Evolutionary conservation across 2,329 filamentous ascomycete species (phyloP), one percentile per base, ranked within the genome.

Genomic region (Claviceps monticola): DNA sequence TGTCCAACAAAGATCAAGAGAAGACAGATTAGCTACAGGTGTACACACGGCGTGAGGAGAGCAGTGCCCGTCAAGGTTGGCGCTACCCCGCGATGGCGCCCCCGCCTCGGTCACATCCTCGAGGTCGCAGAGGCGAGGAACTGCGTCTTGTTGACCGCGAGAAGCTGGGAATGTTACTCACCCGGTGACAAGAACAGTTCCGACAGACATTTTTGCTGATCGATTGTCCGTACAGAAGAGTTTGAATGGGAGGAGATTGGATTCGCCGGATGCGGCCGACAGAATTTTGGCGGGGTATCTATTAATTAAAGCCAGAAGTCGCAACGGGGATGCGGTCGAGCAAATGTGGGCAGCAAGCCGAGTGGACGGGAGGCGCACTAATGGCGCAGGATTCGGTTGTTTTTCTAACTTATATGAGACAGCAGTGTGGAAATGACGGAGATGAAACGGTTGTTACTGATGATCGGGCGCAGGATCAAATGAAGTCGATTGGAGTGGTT

Each of bases 181-280:
- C 90, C 90, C 90, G 63, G 90, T 90, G 66, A 96, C 82, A 64
- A 96, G 80, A 66, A 95, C 88, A 56, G 89, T 93, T 74, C 88
- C 88, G 60, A 86, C 78, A 67, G 84, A 71, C 88, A 94, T 94
- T 57, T 57, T 73, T 60, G 41, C 17, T 34, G 34, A 49, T 41
- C 6, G 36, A 45, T 34, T 48, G 38, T 50, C 23, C 29, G 36
- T 17, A 23, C 23, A n/a, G 29, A n/a, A 36, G 17, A 16, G n/a
- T 19, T 41, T 37, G 29, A 51, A 38, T 13, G 19, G 47, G 17
- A 49, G n/a, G 39, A 21, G 42, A 46, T 34, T 51, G 52, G 54
- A 54, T 57, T 56, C 11, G 1, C 29, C 29, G 29, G 29, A 52
- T 53, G 29, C 34, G 51, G 39, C n/a, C 42, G 41, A 50, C 29